These are phyloP conservation scores for Colletotrichum eremochloae DNA, from an alignment of 2,329 filamentous ascomycete genomes.

Conservation along the genomic window DNA sequence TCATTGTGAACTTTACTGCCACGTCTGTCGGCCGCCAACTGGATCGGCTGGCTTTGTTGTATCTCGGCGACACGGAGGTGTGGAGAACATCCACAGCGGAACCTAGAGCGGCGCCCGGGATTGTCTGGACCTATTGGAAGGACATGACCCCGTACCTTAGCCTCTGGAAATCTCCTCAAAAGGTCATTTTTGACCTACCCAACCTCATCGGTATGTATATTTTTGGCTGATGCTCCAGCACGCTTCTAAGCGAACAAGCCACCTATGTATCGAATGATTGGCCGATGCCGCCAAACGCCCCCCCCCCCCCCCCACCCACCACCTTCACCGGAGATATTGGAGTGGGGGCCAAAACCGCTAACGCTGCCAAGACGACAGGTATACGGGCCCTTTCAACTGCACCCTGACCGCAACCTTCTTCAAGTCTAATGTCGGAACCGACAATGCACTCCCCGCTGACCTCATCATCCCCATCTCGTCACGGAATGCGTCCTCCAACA, in stretches of 20 bases:
- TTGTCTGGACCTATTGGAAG: constrained; percentile 82
- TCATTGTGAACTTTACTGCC: constrained; percentile 82
- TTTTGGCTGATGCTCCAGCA: neutral
- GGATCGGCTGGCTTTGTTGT: constrained; percentile 82
- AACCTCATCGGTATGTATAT: constrained; percentile 69
- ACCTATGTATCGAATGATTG: neutral
- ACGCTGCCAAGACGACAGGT: constrained; percentile 63
- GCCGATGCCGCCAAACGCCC: neutral
- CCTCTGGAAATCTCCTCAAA: constrained; percentile 78
- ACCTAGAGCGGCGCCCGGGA: constrained; percentile 74
- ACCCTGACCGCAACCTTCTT: constrained; percentile 83
- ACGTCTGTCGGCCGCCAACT: constrained; percentile 79
- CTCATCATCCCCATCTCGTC: constrained; percentile 77
- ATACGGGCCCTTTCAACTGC: constrained; percentile 80
- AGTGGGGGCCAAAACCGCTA: constrained; percentile 40
- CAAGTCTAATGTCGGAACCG: constrained; percentile 57
- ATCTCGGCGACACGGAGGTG: constrained; percentile 82
- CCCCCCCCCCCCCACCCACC: neutral
- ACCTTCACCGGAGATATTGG: constrained; percentile 19
- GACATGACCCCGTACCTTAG: constrained; percentile 80
- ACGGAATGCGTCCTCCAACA: constrained; percentile 60
- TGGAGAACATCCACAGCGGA: constrained; percentile 88
- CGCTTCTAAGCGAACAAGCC: neutral
- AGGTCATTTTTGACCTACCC: constrained; percentile 83
- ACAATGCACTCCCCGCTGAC: constrained; percentile 66